These are phyloP conservation scores for Phytophthora multivora DNA, from an alignment of 352 stramenopile species.

Conservation along the genomic window DNA sequence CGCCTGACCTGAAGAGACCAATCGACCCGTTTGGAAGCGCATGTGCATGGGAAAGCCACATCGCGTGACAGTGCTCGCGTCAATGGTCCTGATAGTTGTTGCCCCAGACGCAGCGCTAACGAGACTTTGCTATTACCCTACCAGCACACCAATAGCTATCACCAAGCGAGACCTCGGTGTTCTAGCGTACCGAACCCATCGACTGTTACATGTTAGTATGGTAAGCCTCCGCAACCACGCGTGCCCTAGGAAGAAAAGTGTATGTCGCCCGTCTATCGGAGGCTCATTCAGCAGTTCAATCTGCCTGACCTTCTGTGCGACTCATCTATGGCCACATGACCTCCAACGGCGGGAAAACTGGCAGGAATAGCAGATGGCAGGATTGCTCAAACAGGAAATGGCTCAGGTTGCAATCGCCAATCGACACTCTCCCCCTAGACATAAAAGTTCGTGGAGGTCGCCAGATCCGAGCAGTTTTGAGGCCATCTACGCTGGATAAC, in stretches of 20 bases:
- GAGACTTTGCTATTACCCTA: no score
- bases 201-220: not conserved
- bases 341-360: conserved; percentile 33
- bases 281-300: not conserved
- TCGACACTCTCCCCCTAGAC: not conserved
- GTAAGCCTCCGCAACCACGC: not conserved
- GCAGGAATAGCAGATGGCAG: conserved; percentile 15
- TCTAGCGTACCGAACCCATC: not conserved
- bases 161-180: not conserved
- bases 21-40: conserved; percentile 27
- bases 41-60: conserved; percentile 11
- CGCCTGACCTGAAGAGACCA: conserved; percentile 24
- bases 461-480: conserved; percentile 2
- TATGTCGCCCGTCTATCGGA: not conserved
- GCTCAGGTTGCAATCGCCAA: conserved; percentile 3
- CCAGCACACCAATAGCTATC: no score
- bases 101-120: not conserved
- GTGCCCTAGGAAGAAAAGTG: not conserved
- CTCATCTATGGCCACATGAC: conserved; percentile 24
- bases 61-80: conserved; percentile 2
- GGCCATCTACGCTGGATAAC: conserved; percentile 10
- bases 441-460: conserved; percentile 16
- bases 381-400: conserved; percentile 20
- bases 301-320: conserved; percentile 24
- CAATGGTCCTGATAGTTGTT: no score